Evolutionary conservation across 140 eudicot species (phyloP), one percentile per base, ranked within the genome.

Genomic region (Eryngium alpinum): DNA sequence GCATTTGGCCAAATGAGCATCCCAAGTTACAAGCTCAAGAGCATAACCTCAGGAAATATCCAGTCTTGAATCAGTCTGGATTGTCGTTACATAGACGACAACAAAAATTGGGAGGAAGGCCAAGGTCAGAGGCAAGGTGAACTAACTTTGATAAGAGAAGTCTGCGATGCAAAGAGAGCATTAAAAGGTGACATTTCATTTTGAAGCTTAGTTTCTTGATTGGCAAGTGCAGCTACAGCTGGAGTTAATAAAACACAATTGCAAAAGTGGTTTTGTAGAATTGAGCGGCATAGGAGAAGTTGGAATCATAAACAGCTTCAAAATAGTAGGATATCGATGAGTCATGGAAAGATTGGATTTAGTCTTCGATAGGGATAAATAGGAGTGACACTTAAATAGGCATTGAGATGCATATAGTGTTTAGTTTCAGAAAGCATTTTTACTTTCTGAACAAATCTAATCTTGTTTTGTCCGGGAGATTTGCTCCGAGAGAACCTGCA

Each of bases 11-110:
- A 93, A 76, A 81, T 63, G n/a, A 15, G 82, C 29, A 77, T 91
- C 93, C 85, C 93, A 93, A 0, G 90, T 81, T 49, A 93, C 98
- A 46, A 93, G 89, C 91, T 93, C 97, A 66, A 93, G 97, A 10
- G 98, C 95, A 79, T 92, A 96, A 31, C 98, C 98, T 51, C 91
- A 93, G 53, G 98, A 93, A 21, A 97, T 93, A 73, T 91, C 93
- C 17, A 27, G 86, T 83, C 85, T 85, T 90, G 50, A 93, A 93
- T 72, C 78, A 89, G 5, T 91, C 92, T 0, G 98, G 92, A 63
- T 91, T 84, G 25, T 91, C 89, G 9, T 91, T 90, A 87, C 98
- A 93, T 22, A 93, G 85, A 0, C 93, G 83, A 29, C 93, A 87
- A 5, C 97, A 90, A 53, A 93, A 93, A 81, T 90, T 93, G 65